Percentiles rank a stretch among this genome's conserved stretches.
phyloP scores from a whole-genome alignment of 495 filamentous ascomycete genomes.

The Penicillium maclennaniae region DNA sequence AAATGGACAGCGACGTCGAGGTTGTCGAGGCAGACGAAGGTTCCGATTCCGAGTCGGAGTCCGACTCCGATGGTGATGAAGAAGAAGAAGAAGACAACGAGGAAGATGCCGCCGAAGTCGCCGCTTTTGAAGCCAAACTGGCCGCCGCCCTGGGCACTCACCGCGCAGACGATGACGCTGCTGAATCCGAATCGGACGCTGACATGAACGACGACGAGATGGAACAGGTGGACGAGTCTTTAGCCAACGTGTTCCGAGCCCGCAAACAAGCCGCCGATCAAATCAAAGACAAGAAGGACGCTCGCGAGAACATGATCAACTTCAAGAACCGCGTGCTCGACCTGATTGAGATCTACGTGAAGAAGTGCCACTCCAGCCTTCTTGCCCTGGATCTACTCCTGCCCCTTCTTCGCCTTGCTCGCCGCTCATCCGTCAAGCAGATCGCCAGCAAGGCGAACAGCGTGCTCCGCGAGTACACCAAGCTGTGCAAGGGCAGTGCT shows the following conservation, averaged over 20 bases:
- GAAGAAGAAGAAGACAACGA: slow-evolving; percentile 37
- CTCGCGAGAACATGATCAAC: slow-evolving; percentile 83
- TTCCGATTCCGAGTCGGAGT: slow-evolving; percentile 18
- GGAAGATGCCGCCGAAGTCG: slow-evolving; percentile 50
- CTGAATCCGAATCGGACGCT: slow-evolving; percentile 59
- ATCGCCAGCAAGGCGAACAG: slow-evolving; percentile 67
- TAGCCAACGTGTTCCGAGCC: slow-evolving; percentile 79
- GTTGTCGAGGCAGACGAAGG: slow-evolving; percentile 31
- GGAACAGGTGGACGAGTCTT: slow-evolving; percentile 78
- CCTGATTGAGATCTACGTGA: slow-evolving; percentile 79
- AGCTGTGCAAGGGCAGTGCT: slow-evolving; percentile 56
- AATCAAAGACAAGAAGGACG: slow-evolving; percentile 78
- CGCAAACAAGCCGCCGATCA: slow-evolving; percentile 57
- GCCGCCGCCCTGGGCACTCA: slow-evolving; percentile 67
- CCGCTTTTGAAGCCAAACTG: slow-evolving; percentile 72
- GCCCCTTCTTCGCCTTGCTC: slow-evolving; percentile 56
- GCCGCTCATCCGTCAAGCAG: slow-evolving; percentile 63
- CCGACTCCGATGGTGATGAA: slow-evolving; percentile 40
- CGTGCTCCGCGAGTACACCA: slow-evolving; percentile 67
- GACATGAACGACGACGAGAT: slow-evolving; percentile 96
- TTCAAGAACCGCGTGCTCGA: slow-evolving; percentile 95
- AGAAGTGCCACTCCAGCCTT: slow-evolving; percentile 64
- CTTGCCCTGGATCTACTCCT: slow-evolving; percentile 65
- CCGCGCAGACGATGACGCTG: slow-evolving; percentile 51
- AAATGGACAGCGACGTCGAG: slow-evolving; percentile 32